Evolutionary conservation across 1,139 yeast species (phyloP), one percentile per base, ranked within the genome.

Genomic region (Suhomyces panamericanus): DNA sequence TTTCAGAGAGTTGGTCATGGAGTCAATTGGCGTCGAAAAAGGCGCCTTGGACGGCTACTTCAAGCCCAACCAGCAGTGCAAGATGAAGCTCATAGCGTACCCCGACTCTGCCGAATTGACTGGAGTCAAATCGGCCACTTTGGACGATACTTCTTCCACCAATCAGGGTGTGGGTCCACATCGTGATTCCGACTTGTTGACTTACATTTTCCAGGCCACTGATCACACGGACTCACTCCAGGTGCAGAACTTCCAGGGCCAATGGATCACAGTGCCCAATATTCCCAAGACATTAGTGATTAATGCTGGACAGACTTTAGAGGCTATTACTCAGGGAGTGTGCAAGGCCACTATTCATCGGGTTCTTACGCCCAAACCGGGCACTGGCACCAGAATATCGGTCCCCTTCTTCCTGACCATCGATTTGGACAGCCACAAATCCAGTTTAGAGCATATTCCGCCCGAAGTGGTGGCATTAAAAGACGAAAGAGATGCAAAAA

Each of bases 111-210:
- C 50, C 0, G 69, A 70, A 36, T 60, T 75, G 33, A 56, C 52
- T 20, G 58, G 59, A 14, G 49, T 61, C 11, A 54, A 59, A 14
- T 64, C 71, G 20, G 59, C 55, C 9, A 69, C 69, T 0, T 52
- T 66, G 32, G 61, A 67, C 34, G 82, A 78, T 43, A 67, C 70
- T 12, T 75, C 76, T 35, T 52, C 67, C n/a, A 69, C 76, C 7
- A 65, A 66, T 22, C 88, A 83, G 58, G 87, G 89, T 2, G 83
- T 79, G 30, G 89, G 90, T 1, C 85, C 87, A 2, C 89, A 84
- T 57, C 75, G 87, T 52, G 89, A 83, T 55, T 78, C 83, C n/a
- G 87, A 82, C 48, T 69, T 83, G 52, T 56, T 83, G 37, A 82
- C 87, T 0, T 79, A 74, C 55, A 81, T 83, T 13, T 78, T 70